These are phyloP conservation scores for Scheffersomyces segobiensis DNA, from an alignment of 1,139 yeast genomes.

Conservation along the genomic window DNA sequence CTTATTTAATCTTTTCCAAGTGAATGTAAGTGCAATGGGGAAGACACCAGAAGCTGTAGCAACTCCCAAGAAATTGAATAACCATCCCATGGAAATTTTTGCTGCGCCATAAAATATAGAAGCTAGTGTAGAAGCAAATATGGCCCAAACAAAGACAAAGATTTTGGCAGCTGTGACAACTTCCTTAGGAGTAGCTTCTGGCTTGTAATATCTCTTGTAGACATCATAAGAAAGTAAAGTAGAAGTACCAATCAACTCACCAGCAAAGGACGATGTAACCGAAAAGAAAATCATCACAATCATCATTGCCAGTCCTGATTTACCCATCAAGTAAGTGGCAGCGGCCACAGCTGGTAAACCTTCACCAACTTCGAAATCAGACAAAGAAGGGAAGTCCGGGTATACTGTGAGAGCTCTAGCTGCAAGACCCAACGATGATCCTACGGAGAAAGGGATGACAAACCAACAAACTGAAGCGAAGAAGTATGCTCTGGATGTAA, in stretches of 20 bases:
- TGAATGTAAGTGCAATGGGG: slow-evolving; percentile 40
- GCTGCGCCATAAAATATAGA: slow-evolving; percentile 40
- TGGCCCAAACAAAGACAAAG: slow-evolving; percentile 31
- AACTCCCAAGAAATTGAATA: slow-evolving; percentile 44
- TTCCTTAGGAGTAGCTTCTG: slow-evolving; percentile 40
- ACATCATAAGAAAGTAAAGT: slow-evolving; percentile 48
- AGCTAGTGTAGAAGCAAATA: slow-evolving; percentile 38
- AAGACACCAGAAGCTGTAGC: slow-evolving; percentile 44
- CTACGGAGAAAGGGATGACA: slow-evolving; percentile 38
- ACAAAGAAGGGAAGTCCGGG: slow-evolving; percentile 28
- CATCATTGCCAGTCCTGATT: slow-evolving; percentile 43
- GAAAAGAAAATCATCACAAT: slow-evolving; percentile 50
- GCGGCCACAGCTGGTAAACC: slow-evolving; percentile 48
- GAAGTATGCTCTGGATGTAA: slow-evolving; percentile 40
- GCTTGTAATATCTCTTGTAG: slow-evolving; percentile 45
- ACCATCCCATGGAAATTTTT: slow-evolving; percentile 28
- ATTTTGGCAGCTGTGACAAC: slow-evolving; percentile 40
- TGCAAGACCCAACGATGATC: slow-evolving; percentile 42
- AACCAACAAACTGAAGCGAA: slow-evolving; percentile 49
- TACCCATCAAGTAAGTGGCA: slow-evolving; percentile 43
- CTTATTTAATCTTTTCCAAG: slow-evolving; percentile 38
- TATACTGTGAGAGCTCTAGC: slow-evolving; percentile 29
- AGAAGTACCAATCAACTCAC: slow-evolving; percentile 50
- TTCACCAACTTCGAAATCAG: slow-evolving; percentile 24
- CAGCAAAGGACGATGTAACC: slow-evolving; percentile 50